A percentile compares a stretch with the other conserved stretches of the same genome.
These are phyloP conservation scores for Pichia sp. DNA, from an alignment of 1,139 yeast species.

Conservation along the genomic window DNA sequence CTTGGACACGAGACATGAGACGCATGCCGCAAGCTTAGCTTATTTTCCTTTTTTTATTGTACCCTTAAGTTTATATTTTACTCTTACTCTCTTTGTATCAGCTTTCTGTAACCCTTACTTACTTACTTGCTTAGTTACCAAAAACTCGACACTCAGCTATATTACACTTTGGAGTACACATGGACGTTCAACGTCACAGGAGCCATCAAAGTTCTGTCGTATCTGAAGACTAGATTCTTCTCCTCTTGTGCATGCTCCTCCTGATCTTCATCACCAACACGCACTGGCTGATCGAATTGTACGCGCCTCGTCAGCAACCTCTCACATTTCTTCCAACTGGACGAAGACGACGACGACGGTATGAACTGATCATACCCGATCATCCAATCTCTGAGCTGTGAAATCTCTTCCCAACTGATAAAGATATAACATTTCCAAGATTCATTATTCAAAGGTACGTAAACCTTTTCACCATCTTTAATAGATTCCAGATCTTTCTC, in stretches of 20 bases:
- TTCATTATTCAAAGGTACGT: conserved; percentile 19
- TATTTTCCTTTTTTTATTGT: too few species aligned
- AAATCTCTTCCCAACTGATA: conserved; percentile 18
- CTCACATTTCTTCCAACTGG: conserved; percentile 10
- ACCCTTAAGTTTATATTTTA: too few species aligned
- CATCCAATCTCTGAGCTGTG: conserved; percentile 10
- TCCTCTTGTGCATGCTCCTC: conserved; percentile 3
- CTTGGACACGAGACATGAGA: too few species aligned
- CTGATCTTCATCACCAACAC: conserved; percentile 1
- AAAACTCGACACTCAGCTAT: too few species aligned
- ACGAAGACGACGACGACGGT: too few species aligned
- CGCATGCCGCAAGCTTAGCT: too few species aligned
- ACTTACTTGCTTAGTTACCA: too few species aligned
- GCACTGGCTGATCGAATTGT: neutral
- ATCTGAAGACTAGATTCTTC: conserved; percentile 14
- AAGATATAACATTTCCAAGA: conserved; percentile 24
- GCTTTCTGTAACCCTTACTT: too few species aligned
- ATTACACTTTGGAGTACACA: conserved; percentile 15
- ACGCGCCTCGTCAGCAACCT: conserved; percentile 7
- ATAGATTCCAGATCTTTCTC: conserved; percentile 1
- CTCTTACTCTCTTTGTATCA: too few species aligned
- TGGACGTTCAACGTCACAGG: conserved; percentile 23
- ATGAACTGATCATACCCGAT: conserved; percentile 5
- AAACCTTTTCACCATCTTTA: conserved; percentile 8
- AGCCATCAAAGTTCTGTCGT: conserved; percentile 14